Base-by-base conservation (phyloP, 345 rosid species). In the Eucalyptus pauciflora region DNA sequence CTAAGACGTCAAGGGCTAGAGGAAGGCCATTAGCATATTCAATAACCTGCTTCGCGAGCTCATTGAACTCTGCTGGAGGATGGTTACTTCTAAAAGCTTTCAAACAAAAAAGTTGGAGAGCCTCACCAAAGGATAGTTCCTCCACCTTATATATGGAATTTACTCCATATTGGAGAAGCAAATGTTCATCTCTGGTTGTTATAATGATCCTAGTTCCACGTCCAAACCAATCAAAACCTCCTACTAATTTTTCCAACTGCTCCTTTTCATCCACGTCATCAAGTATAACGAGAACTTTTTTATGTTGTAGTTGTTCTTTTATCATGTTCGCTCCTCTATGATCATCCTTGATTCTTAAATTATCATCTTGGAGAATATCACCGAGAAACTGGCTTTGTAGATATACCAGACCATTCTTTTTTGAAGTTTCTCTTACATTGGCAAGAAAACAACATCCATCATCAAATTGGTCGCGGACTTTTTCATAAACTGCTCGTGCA, bases 341-440 rank as follows among this genome's bases (percentile, higher is more conserved):
- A 64, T 41, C 50, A 85, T 56, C 85, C 20, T 18, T 37, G 4
- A 86, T 25, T 9, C 10, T 49, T 10, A 83, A 8, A 54, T 51
- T 54, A 15, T 67, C 64, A 2, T 48, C 11, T 6, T 45, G 33
- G 27, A 87, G n/a, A 8, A 89, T n/a, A 12, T 87, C 62, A 56
- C 33, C 27, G 11, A 91, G 87, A 62, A 91, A 86, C 12, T 17
- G 4, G 16, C 56, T 13, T 46, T 89, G 89, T 3, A 91, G 45
- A 25, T 48, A 22, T 6, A 52, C 49, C 24, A 87, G 14, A 67
- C 76, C 85, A 6, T 48, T 17, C 15, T 49, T 69, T 50, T 48
- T 12, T 7, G 86, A 87, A 24, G 0, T 86, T 89, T 90, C 91
- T 87, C 91, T 89, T 31, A 93, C 93, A 79, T 92, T 20, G 7